Evolutionary conservation across 345 rosid genomes (phyloP).

Genomic region (Rhodamnia argentea): DNA sequence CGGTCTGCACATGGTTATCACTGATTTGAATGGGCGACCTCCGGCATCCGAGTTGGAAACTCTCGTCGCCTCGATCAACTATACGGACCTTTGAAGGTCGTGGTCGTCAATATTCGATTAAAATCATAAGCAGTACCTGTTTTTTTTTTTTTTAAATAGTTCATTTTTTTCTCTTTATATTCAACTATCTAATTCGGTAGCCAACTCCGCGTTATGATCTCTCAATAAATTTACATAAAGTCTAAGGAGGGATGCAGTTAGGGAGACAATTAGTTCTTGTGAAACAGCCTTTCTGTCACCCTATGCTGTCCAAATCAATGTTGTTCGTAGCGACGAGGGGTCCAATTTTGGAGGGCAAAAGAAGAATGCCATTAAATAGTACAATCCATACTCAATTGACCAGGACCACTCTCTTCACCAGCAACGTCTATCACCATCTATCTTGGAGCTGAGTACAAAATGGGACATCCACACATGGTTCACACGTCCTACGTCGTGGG

Average conservation of each 20-base stretch:
- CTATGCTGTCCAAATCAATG: background rate
- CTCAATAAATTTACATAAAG: background rate
- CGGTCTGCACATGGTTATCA: background rate
- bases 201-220: background rate
- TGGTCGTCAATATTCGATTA: background rate
- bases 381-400: background rate
- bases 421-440: background rate
- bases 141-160: background rate
- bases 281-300: background rate
- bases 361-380: background rate
- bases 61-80: background rate
- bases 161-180: background rate
- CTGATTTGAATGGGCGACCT: background rate
- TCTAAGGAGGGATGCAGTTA: background rate
- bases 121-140: rapidly evolving
- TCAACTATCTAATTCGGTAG: background rate
- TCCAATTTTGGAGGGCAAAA: background rate
- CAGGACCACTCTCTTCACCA: background rate
- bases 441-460: background rate
- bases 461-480: background rate
- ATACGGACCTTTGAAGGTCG: background rate
- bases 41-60: background rate
- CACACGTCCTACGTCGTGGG: background rate
- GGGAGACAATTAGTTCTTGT: background rate
- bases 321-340: background rate